Evolutionary conservation across 2,329 filamentous ascomycete species (phyloP).

Genomic region (Aspergillus sp.): DNA sequence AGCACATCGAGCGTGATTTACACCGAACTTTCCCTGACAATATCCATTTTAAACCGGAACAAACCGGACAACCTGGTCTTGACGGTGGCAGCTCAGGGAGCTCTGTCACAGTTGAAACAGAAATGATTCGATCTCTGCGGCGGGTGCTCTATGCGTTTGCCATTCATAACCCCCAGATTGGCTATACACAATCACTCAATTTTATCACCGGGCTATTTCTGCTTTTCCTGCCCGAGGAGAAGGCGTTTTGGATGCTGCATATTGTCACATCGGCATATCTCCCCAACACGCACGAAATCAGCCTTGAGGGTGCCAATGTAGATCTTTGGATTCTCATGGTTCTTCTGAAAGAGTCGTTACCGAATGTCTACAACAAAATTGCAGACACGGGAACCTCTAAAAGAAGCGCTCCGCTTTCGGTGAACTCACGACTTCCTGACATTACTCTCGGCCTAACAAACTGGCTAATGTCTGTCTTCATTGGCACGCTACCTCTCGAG

Average conservation of each 20-base stretch:
- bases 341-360: constrained; percentile 77
- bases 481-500: constrained; percentile 88
- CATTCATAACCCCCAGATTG: constrained; percentile 85
- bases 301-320: constrained; percentile 86
- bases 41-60: constrained; percentile 75
- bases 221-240: constrained; percentile 88
- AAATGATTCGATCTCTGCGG: constrained; percentile 77
- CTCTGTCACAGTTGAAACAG: constrained; percentile 60
- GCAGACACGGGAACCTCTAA: constrained; percentile 61
- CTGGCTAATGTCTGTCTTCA: constrained; percentile 98
- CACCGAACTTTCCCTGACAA: constrained; percentile 96
- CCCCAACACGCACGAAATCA: constrained; percentile 87
- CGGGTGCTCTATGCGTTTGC: constrained; percentile 87
- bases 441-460: constrained; percentile 91
- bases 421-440: constrained; percentile 67
- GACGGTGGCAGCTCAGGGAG: constrained; percentile 38
- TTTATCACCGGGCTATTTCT: constrained; percentile 89
- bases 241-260: constrained; percentile 88
- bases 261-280: constrained; percentile 87
- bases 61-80: constrained; percentile 21
- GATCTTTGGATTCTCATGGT: constrained; percentile 93
- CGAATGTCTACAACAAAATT: constrained; percentile 83
- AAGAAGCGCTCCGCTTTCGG: constrained; percentile 43
- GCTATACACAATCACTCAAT: constrained; percentile 94
- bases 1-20: constrained; percentile 90